Base-by-base conservation (phyloP, 2,329 filamentous ascomycete species). In the Ophiosphaerella narmari region DNA sequence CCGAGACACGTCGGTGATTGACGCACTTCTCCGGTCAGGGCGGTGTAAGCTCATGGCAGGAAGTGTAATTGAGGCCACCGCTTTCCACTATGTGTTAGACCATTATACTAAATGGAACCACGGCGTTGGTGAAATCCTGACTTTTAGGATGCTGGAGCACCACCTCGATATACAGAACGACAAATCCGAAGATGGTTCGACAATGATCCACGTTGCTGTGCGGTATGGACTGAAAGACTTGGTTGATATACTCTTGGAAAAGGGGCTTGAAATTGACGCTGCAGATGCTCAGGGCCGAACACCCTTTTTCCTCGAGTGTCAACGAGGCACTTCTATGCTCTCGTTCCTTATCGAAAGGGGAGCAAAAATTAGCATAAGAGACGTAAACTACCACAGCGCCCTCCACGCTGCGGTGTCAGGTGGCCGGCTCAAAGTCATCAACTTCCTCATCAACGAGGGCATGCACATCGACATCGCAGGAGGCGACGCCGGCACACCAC, bases 241-340 rank as follows among this genome's bases (percentile, higher is more conserved):
- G 80, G 53, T 89, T 84, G 65, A 96, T 86, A 74, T 95, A 88
- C 45, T 91, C 84, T 72, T 96, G 89, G 18, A 95, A 78, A 16
- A 82, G 80, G 16, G 78, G n/a, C 49, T 49, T 13, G 41, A 60
- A 41, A 50, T 64, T 14, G 54, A 64, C 34, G 43, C 50, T 5
- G 42, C 14, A 2, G 46, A 55, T 34, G 26, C 44, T 8, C 40
- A 39, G 23, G 57, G 57, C 6, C 39, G 47, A 8, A 61, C 59
- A 2, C 60, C 62, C 5, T 52, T 65, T 34, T 48, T 63, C 4
- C 5, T 59, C 1, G 53, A 55, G 7, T 57, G 55, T 38, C 45
- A 58, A 24, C 46, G 43, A 11, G n/a, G 35, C 2, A 31, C 43
- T 2, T 39, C 40, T 1, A 50, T 61, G 43, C 34, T 59, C 1